These are phyloP conservation scores for Pochonia chlamydosporia DNA, from an alignment of 2,329 filamentous ascomycete species.

Conservation along the genomic window DNA sequence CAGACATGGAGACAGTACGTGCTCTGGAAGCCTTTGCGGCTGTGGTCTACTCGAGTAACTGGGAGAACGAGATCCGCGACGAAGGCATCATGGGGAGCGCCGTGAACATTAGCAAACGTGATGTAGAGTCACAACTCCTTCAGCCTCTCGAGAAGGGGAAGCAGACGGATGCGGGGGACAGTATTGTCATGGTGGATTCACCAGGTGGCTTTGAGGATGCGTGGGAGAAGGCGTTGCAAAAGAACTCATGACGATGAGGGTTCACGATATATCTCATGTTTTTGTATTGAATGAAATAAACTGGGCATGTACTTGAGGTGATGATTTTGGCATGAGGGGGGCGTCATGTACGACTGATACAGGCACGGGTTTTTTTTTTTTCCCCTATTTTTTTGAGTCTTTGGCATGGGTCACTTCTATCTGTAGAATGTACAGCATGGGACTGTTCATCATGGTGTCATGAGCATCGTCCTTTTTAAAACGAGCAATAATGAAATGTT, in stretches of 20 bases:
- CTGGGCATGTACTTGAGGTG: neutral
- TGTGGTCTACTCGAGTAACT: conserved; percentile 83
- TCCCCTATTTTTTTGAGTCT: neutral
- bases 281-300: conserved; percentile 7
- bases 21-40: conserved; percentile 81
- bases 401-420: neutral
- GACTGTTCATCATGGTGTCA: neutral
- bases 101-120: conserved; percentile 23
- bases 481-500: no score
- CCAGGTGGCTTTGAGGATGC: conserved; percentile 56
- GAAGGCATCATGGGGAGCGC: conserved; percentile 36
- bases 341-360: neutral
- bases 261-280: conserved; percentile 4
- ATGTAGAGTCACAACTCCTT: conserved; percentile 12
- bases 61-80: conserved; percentile 58
- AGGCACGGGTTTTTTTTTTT: neutral
- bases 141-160: conserved; percentile 22
- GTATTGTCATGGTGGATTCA: conserved; percentile 47
- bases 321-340: neutral
- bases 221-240: conserved; percentile 56
- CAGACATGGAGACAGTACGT: conserved; percentile 68
- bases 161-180: conserved; percentile 28
- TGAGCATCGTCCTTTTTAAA: neutral
- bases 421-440: conserved; percentile 3
- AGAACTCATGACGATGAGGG: conserved; percentile 16